Evolutionary conservation across 352 stramenopile species (phyloP).

Genomic region (Peronospora farinosa): DNA sequence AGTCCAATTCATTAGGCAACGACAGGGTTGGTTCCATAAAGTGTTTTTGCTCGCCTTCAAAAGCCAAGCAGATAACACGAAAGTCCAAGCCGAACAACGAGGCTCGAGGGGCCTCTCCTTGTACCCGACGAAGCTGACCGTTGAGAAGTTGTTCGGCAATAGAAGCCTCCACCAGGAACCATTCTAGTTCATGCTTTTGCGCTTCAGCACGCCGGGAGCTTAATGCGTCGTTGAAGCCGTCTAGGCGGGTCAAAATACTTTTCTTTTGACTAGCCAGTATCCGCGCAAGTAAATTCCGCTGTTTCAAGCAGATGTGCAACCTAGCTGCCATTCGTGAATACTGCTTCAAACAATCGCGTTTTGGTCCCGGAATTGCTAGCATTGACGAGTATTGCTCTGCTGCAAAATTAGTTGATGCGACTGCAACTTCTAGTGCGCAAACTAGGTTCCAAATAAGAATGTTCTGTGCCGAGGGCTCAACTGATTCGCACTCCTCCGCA

Average conservation of each 20-base stretch:
- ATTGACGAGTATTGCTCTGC: constrained; percentile 21
- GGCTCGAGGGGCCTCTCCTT: constrained; percentile 26
- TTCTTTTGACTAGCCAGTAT: constrained; percentile 30
- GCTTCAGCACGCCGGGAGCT: constrained; percentile 1
- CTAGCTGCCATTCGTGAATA: constrained; percentile 26
- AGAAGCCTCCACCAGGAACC: constrained; percentile 25
- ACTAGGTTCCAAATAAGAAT: constrained; percentile 49
- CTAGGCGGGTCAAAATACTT: constrained; percentile 18
- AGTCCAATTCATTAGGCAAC: constrained; percentile 39
- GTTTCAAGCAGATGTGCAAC: constrained; percentile 40
- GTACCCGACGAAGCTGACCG: constrained; percentile 26
- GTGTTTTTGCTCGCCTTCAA: constrained; percentile 42
- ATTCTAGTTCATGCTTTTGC: constrained; percentile 23
- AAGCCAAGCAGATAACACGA: constrained; percentile 41
- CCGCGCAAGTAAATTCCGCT: constrained; percentile 36
- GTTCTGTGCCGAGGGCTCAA: constrained; percentile 18
- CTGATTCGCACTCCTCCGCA: constrained; percentile 3
- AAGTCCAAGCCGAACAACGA: constrained; percentile 53
- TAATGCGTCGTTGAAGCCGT: constrained; percentile 6
- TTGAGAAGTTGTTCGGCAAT: constrained; percentile 35
- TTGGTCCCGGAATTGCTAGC: constrained; percentile 8
- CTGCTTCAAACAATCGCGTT: constrained; percentile 24
- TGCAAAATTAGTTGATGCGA: constrained; percentile 32
- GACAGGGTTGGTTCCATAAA: constrained; percentile 23
- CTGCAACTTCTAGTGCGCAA: constrained; percentile 40